Conservation (phyloP, 805 yeast genomes). For the Candida arabinofermentans region DNA sequence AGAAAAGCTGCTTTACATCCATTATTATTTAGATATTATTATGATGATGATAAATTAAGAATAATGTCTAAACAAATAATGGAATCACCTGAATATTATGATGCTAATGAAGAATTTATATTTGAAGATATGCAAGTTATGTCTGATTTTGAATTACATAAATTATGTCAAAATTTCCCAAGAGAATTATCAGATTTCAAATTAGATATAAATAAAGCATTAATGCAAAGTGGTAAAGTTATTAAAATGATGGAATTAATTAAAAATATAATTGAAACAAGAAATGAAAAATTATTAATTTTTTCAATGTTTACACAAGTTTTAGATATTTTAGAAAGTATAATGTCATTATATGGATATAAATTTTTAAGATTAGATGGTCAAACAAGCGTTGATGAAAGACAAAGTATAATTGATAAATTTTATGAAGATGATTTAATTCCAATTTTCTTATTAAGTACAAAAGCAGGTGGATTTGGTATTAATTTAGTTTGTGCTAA, state of each 20-base stretch:
- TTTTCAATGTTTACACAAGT: constrained; percentile 93
- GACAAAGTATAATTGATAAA: constrained; percentile 88
- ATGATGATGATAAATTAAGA: constrained; percentile 48
- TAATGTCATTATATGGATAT: constrained; percentile 58
- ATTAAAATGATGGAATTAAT: constrained; percentile 51
- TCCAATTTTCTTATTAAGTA: constrained; percentile 83
- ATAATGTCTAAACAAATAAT: constrained; percentile 76
- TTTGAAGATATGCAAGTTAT: constrained; percentile 92
- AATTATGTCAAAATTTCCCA: constrained; percentile 70
- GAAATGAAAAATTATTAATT: constrained; percentile 67
- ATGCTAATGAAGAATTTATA: constrained; percentile 74
- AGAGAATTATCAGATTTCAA: constrained; percentile 51
- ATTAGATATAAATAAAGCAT: constrained; percentile 45
- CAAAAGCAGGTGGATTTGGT: constrained; percentile 99
- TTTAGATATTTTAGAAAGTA: constrained; percentile 79
- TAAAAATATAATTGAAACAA: constrained; percentile 48
- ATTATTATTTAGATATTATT: constrained; percentile 66
- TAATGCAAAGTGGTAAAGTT: constrained; percentile 73
- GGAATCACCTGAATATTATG: constrained; percentile 71
- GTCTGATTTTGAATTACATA: constrained; percentile 86
- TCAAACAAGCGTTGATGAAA: constrained; percentile 84
- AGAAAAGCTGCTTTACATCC: constrained; percentile 95
- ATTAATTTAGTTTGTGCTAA: constrained; percentile 95
- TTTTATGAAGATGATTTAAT: constrained; percentile 79
- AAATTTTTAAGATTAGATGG: constrained; percentile 89